A percentile compares a stretch with the other conserved stretches of the same genome.
phyloP scores from a whole-genome alignment of 2,329 filamentous ascomycete genomes.

The Colletotrichum camelliae region DNA sequence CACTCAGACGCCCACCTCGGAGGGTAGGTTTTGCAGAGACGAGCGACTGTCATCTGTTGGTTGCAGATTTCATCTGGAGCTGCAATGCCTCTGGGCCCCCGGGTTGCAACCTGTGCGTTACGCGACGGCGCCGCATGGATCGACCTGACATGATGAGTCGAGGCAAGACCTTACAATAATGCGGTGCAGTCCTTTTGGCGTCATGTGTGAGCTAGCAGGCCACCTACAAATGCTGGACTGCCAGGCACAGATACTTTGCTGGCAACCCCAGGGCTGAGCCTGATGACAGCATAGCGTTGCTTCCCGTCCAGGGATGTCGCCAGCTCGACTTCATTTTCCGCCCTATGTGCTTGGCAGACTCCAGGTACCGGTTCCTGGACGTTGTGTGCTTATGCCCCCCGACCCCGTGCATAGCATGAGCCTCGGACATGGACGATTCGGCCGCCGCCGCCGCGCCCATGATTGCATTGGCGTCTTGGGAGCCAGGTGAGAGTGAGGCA shows the following conservation, averaged over 20 bases:
- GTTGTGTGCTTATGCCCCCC: background rate
- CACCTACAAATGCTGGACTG: background rate
- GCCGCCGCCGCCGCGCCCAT: background rate
- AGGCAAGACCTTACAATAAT: background rate
- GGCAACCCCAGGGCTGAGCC: slow-evolving; percentile 13
- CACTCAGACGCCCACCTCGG: background rate
- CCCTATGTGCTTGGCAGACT: slow-evolving; percentile 7
- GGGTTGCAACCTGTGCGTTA: background rate
- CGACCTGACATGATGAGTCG: background rate
- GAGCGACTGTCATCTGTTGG: slow-evolving; percentile 4
- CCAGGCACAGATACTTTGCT: background rate
- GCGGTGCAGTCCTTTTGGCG: background rate
- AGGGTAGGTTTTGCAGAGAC: background rate
- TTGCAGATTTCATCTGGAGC: slow-evolving; percentile 2
- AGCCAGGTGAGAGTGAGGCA: background rate
- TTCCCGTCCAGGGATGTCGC: slow-evolving; percentile 15
- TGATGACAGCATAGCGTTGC: slow-evolving; percentile 19
- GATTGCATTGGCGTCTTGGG: background rate
- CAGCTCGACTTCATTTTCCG: background rate
- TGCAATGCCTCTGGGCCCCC: background rate
- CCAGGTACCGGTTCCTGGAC: slow-evolving; percentile 12
- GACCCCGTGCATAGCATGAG: background rate
- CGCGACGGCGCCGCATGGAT: background rate
- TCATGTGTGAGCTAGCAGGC: background rate
- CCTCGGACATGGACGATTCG: background rate